phyloP scores from a whole-genome alignment of 305 asterid species.

The Fraxinus paxiana region DNA sequence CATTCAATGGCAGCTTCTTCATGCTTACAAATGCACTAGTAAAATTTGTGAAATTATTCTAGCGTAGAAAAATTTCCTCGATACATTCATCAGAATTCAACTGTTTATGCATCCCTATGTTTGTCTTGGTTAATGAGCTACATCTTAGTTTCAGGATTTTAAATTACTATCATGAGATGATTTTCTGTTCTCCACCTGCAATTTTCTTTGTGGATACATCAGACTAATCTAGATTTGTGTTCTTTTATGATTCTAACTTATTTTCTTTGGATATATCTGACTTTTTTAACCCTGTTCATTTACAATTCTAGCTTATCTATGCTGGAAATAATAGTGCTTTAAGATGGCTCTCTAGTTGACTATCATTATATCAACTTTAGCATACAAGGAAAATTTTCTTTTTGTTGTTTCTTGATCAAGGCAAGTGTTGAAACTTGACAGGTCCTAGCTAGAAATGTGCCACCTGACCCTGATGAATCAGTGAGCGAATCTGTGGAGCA shows the following conservation, averaged over 20 bases:
- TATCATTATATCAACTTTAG: not conserved
- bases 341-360: not conserved
- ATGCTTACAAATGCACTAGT: not conserved
- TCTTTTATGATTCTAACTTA: conserved; percentile 15
- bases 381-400: not conserved
- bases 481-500: conserved; percentile 89
- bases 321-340: not conserved
- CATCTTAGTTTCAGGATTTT: not conserved
- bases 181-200: not conserved
- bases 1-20: not conserved
- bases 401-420: conserved; percentile 16
- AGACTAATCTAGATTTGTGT: not conserved
- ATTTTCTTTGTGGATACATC: conserved; percentile 11
- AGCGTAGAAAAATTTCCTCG: not conserved
- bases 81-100: conserved; percentile 6
- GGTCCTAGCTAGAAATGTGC: conserved; percentile 91
- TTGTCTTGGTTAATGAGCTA: not conserved
- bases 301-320: conserved; percentile 14
- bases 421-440: conserved; percentile 29
- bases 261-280: not conserved
- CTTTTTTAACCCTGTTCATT: not conserved
- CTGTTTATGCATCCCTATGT: not conserved
- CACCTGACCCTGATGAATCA: conserved; percentile 89
- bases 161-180: not conserved
- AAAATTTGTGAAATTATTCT: not conserved